Conservation (phyloP, 331 rosid species). For the Spiraea crenata region DNA sequence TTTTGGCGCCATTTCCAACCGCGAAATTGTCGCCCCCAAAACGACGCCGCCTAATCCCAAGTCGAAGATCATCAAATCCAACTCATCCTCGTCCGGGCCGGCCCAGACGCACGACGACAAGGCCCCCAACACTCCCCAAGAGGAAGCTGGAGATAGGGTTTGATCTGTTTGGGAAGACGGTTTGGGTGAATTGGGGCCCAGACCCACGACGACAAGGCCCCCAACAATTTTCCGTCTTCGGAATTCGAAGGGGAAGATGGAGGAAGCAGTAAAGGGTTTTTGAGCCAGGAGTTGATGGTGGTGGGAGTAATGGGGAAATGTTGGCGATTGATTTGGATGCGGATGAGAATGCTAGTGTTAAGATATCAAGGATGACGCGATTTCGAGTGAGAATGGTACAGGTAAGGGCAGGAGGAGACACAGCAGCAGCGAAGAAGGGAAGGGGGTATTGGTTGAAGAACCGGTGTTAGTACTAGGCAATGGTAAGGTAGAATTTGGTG, state of each 20-base stretch:
- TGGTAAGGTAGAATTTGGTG: slow-evolving; percentile 11
- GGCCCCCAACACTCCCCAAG: slow-evolving; percentile 3
- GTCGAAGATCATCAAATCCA: slow-evolving; percentile 13
- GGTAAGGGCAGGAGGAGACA: slow-evolving; percentile 19
- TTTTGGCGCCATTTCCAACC: slow-evolving; percentile 1
- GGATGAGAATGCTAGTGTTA: slow-evolving; percentile 18
- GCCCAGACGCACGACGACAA: slow-evolving; percentile 11
- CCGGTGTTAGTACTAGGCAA: neutral
- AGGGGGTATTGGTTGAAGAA: slow-evolving; percentile 10
- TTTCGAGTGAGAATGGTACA: neutral
- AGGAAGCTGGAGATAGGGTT: neutral
- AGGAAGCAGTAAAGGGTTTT: slow-evolving; percentile 8
- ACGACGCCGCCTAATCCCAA: slow-evolving; percentile 17
- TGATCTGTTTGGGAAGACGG: slow-evolving; percentile 14
- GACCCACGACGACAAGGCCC: too few relatives aligned
- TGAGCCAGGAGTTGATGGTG: slow-evolving; percentile 23
- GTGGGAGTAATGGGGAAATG: neutral
- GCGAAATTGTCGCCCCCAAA: slow-evolving; percentile 10
- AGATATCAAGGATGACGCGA: neutral
- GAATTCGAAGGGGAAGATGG: slow-evolving; percentile 18
- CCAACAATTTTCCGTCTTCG: neutral
- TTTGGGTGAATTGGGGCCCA: slow-evolving; percentile 15
- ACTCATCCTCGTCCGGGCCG: slow-evolving; percentile 30
- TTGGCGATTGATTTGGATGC: slow-evolving; percentile 6
- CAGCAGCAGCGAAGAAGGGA: slow-evolving; percentile 29